Evolutionary conservation across 768 basidiomycete species (phyloP).

Genomic region (Termitomyces sp.): DNA sequence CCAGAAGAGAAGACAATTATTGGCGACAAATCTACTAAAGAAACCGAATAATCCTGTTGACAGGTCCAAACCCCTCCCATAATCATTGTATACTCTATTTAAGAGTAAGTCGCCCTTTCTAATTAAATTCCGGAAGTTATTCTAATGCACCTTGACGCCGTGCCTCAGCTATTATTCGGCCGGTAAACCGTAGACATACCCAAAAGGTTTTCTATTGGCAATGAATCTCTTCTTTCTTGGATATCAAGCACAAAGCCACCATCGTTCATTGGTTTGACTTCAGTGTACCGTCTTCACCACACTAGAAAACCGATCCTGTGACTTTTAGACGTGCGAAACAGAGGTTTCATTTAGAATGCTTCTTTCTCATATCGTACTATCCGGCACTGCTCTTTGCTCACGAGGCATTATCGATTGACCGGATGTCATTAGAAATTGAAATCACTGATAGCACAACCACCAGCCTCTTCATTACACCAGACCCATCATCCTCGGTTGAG

Average conservation of each 20-base stretch:
- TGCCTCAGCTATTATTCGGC: neutral
- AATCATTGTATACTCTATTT: neutral
- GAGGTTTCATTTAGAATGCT: slow-evolving; percentile 9
- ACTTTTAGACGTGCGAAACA: slow-evolving; percentile 13
- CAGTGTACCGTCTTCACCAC: neutral
- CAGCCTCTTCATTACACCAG: neutral
- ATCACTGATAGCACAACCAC: neutral
- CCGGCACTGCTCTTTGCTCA: neutral
- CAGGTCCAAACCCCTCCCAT: neutral
- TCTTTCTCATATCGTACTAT: slow-evolving; percentile 1
- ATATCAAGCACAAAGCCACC: neutral
- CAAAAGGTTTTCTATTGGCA: neutral
- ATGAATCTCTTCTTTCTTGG: neutral
- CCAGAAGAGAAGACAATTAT: slow-evolving; percentile 47
- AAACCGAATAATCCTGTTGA: neutral
- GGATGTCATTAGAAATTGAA: neutral
- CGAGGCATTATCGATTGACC: neutral
- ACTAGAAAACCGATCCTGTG: neutral
- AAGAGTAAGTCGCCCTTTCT: neutral
- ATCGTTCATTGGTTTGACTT: neutral
- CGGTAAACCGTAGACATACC: neutral
- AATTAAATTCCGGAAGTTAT: no score
- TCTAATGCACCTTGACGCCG: neutral
- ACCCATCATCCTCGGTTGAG: slow-evolving; percentile 1
- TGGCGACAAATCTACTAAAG: neutral